A percentile compares a stretch with the other conserved stretches of the same genome.
Conservation (phyloP, 805 yeast genomes). For the Candida koratica region DNA sequence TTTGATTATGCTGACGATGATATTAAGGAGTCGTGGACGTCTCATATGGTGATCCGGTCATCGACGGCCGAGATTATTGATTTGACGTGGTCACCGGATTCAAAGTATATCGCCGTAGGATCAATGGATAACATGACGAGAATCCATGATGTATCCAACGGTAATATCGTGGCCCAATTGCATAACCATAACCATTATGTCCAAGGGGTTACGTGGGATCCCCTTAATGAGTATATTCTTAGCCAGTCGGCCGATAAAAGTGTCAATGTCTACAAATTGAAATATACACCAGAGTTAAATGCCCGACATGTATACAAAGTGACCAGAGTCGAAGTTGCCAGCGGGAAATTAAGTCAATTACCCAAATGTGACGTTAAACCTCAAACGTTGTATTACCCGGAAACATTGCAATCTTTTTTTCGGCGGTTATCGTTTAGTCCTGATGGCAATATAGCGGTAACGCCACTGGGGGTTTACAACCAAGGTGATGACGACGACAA, state of each 20-base stretch:
- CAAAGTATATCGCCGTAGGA: conserved; percentile 73
- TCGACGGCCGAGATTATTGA: conserved; percentile 83
- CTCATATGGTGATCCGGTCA: conserved; percentile 54
- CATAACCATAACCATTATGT: conserved; percentile 84
- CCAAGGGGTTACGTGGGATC: conserved; percentile 98
- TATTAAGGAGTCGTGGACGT: conserved; percentile 68
- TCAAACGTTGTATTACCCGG: conserved; percentile 63
- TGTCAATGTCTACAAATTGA: conserved; percentile 56
- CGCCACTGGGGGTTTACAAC: conserved; percentile 66
- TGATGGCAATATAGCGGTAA: conserved; percentile 75
- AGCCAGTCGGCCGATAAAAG: conserved; percentile 90
- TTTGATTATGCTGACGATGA: conserved; percentile 58
- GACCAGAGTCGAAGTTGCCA: conserved; percentile 12
- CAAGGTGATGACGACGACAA: conserved; percentile 22
- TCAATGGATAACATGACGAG: conserved; percentile 86
- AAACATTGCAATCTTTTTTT: conserved; percentile 85
- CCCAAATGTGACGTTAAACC: conserved; percentile 1
- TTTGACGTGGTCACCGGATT: conserved; percentile 88
- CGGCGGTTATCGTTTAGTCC: conserved; percentile 83
- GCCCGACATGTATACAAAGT: conserved; percentile 18
- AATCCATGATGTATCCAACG: conserved; percentile 56
- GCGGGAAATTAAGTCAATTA: conserved; percentile 10
- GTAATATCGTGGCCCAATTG: conserved; percentile 54
- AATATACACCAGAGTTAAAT: conserved; percentile 1
- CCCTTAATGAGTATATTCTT: conserved; percentile 67